Percentiles rank a stretch among this genome's conserved stretches.
Conservation (phyloP, 2,329 filamentous ascomycete species). For the Curvularia lunata region DNA sequence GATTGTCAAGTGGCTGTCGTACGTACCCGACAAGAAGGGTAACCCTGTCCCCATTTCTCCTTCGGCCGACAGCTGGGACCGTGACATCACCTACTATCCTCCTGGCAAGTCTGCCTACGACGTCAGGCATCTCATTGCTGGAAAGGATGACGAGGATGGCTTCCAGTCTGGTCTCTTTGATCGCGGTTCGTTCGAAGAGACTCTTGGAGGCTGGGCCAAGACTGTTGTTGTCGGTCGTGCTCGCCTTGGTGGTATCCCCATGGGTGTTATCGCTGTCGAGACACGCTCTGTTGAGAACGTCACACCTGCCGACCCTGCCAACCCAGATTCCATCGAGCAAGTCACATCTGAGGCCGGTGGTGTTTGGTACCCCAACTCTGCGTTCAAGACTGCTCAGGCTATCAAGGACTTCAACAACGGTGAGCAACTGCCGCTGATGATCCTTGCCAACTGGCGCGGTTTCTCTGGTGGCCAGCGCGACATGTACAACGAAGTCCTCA, state of each 20-base stretch:
- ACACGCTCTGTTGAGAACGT: conserved; percentile 96
- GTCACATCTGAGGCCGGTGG: conserved; percentile 93
- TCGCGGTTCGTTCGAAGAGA: conserved; percentile 94
- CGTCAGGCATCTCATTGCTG: conserved; percentile 89
- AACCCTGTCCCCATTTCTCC: conserved; percentile 91
- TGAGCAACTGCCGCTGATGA: conserved; percentile 98
- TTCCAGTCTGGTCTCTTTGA: conserved; percentile 95
- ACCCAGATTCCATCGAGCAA: conserved; percentile 97
- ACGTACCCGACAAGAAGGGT: conserved; percentile 93
- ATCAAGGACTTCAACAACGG: conserved; percentile 99
- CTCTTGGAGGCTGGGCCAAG: conserved; percentile 94
- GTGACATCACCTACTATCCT: conserved; percentile 82
- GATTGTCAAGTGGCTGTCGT: conserved; percentile 98
- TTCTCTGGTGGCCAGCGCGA: conserved; percentile 99
- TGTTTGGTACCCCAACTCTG: conserved; percentile 99
- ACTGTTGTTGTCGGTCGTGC: conserved; percentile 97
- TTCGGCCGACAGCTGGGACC: conserved; percentile 86
- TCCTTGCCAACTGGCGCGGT: conserved; percentile 99
- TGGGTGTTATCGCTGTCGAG: conserved; percentile 98
- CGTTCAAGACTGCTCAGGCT: conserved; percentile 98
- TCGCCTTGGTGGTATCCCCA: conserved; percentile 93
- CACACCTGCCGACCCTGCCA: conserved; percentile 93
- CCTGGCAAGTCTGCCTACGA: conserved; percentile 87
- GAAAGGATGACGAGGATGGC: conserved; percentile 82
- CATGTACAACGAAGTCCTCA: conserved; percentile 99